phyloP scores from a whole-genome alignment of 75 land plant species.

The Pinus taeda region DNA sequence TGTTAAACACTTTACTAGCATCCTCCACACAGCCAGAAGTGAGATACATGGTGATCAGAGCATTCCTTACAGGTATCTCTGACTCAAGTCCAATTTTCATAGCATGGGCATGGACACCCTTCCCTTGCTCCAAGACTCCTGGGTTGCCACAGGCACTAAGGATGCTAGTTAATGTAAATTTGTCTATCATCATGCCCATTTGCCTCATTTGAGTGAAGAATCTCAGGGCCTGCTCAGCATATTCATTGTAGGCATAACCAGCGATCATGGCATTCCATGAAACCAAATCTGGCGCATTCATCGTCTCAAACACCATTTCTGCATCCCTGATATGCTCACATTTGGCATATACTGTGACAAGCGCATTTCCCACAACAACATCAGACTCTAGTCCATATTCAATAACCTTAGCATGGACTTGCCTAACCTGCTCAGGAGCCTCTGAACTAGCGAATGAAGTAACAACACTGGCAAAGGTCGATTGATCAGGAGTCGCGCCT shows the following conservation, averaged over 20 bases:
- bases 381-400: constrained; percentile 17
- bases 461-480: constrained; percentile 20
- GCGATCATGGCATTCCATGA: constrained; percentile 58
- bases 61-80: constrained; percentile 35
- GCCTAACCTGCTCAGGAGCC: constrained; percentile 18
- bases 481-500: constrained; percentile 4
- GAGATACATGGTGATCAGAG: constrained; percentile 50
- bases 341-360: constrained; percentile 16
- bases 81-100: constrained; percentile 30
- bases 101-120: constrained; percentile 34
- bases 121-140: constrained; percentile 22
- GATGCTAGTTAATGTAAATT: constrained; percentile 35
- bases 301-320: constrained; percentile 31
- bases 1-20: constrained; percentile 27
- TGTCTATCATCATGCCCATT: constrained; percentile 60
- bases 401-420: constrained; percentile 22
- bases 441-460: constrained; percentile 8
- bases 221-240: constrained; percentile 16
- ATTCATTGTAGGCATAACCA: constrained; percentile 32
- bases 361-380: not conserved
- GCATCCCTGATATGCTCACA: constrained; percentile 15
- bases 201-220: constrained; percentile 45
- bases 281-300: constrained; percentile 25
- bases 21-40: constrained; percentile 14
- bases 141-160: constrained; percentile 52